These are phyloP conservation scores for Globisporangium splendens DNA, from an alignment of 352 stramenopile species.

Conservation along the genomic window DNA sequence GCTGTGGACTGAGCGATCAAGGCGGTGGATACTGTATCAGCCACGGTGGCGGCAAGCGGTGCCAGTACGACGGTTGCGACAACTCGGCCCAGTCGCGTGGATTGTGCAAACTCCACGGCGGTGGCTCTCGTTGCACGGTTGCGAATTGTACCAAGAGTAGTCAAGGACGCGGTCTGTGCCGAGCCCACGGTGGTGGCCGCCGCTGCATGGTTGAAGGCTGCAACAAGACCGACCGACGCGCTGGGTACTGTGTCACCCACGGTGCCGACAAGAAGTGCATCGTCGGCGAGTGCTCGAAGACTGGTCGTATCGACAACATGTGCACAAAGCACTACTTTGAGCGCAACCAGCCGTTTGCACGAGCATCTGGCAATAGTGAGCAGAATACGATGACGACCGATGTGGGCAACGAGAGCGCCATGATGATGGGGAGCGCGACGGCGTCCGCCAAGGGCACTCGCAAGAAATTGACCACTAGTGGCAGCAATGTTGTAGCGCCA, in stretches of 20 bases:
- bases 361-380: neutral
- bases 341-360: conserved; percentile 41
- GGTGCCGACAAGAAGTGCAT: conserved; percentile 81
- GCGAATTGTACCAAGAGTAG: conserved; percentile 85
- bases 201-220: conserved; percentile 83
- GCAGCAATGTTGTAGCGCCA: neutral
- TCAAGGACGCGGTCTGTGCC: conserved; percentile 78
- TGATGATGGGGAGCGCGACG: neutral
- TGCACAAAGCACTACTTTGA: conserved; percentile 87
- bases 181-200: conserved; percentile 75
- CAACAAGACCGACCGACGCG: conserved; percentile 80
- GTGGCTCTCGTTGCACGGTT: conserved; percentile 73
- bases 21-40: conserved; percentile 80
- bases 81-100: conserved; percentile 84
- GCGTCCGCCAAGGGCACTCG: neutral
- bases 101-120: conserved; percentile 78
- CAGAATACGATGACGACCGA: conserved; percentile 1
- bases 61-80: conserved; percentile 64
- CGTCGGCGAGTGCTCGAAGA: conserved; percentile 79
- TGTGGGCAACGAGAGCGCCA: neutral
- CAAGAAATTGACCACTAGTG: neutral
- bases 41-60: conserved; percentile 81
- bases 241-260: conserved; percentile 77
- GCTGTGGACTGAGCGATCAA: conserved; percentile 74
- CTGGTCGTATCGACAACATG: conserved; percentile 76